phyloP scores from a whole-genome alignment of 768 basidiomycete genomes.

The Gelatoporia subvermispora region DNA sequence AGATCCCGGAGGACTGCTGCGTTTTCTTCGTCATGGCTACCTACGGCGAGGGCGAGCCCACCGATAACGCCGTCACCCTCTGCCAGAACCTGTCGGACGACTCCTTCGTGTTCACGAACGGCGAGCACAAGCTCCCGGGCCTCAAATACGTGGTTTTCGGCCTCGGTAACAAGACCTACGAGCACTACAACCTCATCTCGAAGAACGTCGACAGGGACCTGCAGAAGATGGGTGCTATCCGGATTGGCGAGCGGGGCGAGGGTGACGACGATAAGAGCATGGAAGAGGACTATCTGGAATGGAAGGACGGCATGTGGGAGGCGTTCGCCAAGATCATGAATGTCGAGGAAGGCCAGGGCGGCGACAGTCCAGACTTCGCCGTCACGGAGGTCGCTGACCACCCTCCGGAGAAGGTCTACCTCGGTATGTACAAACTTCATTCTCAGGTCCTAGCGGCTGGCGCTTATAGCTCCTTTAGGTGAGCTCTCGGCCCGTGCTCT shows the following conservation, averaged over 20 bases:
- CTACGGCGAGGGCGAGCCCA: slow-evolving; percentile 98
- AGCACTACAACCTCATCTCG: slow-evolving; percentile 92
- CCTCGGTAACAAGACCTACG: slow-evolving; percentile 90
- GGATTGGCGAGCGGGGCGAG: slow-evolving; percentile 88
- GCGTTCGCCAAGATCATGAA: slow-evolving; percentile 76
- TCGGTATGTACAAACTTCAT: slow-evolving; percentile 49
- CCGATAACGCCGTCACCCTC: slow-evolving; percentile 93
- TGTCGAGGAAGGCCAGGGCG: slow-evolving; percentile 95
- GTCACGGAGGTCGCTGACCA: slow-evolving; percentile 79
- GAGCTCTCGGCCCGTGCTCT: slow-evolving; percentile 95
- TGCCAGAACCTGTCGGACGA: slow-evolving; percentile 89
- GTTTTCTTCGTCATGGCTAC: slow-evolving; percentile 97
- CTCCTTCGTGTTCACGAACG: slow-evolving; percentile 82
- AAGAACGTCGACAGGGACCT: slow-evolving; percentile 72
- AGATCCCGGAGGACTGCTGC: slow-evolving; percentile 79
- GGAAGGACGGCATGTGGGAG: slow-evolving; percentile 98
- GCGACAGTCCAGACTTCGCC: slow-evolving; percentile 89
- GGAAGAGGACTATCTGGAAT: slow-evolving; percentile 99
- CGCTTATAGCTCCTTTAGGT: slow-evolving; percentile 37
- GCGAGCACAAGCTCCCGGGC: slow-evolving; percentile 67
- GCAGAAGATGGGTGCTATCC: slow-evolving; percentile 71
- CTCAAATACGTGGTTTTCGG: slow-evolving; percentile 95
- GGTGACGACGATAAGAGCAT: slow-evolving; percentile 99
- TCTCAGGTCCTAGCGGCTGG: not conserved
- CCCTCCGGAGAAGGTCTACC: slow-evolving; percentile 86